These are phyloP conservation scores for Boletus subparvulus DNA, from an alignment of 768 basidiomycete genomes.

Conservation along the genomic window DNA sequence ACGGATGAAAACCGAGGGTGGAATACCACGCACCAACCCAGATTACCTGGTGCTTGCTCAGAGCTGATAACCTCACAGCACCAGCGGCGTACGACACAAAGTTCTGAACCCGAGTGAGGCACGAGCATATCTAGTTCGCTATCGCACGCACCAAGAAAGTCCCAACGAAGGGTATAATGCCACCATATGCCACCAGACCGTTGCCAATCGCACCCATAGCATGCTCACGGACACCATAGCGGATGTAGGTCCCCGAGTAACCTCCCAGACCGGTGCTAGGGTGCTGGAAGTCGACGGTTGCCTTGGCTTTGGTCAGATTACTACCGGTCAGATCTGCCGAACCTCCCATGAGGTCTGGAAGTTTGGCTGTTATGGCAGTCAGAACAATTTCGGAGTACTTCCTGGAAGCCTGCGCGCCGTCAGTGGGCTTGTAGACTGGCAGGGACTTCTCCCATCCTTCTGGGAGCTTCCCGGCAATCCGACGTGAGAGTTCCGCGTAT, in stretches of 20 bases:
- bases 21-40: slow-evolving; percentile 71
- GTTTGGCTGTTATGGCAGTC: slow-evolving; percentile 64
- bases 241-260: slow-evolving; percentile 87
- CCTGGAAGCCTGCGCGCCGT: slow-evolving; percentile 85
- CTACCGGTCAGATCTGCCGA: slow-evolving; percentile 92
- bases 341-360: slow-evolving; percentile 88
- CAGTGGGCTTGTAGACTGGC: slow-evolving; percentile 80
- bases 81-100: slow-evolving; percentile 94
- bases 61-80: slow-evolving; percentile 87
- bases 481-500: slow-evolving; percentile 81
- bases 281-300: slow-evolving; percentile 87
- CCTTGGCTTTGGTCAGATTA: slow-evolving; percentile 88
- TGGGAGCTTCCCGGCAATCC: slow-evolving; percentile 81
- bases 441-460: slow-evolving; percentile 83
- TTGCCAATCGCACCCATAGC: slow-evolving; percentile 96
- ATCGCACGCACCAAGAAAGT: slow-evolving; percentile 77
- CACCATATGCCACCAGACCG: slow-evolving; percentile 87
- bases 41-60: slow-evolving; percentile 87
- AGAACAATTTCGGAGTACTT: slow-evolving; percentile 92
- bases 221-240: slow-evolving; percentile 97
- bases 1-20: not conserved
- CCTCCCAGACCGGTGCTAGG: slow-evolving; percentile 80
- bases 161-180: slow-evolving; percentile 84
- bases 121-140: not conserved
- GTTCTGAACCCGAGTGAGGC: slow-evolving; percentile 50